Evolutionary conservation across 768 basidiomycete species (phyloP).

Genomic region (Imleria badia): DNA sequence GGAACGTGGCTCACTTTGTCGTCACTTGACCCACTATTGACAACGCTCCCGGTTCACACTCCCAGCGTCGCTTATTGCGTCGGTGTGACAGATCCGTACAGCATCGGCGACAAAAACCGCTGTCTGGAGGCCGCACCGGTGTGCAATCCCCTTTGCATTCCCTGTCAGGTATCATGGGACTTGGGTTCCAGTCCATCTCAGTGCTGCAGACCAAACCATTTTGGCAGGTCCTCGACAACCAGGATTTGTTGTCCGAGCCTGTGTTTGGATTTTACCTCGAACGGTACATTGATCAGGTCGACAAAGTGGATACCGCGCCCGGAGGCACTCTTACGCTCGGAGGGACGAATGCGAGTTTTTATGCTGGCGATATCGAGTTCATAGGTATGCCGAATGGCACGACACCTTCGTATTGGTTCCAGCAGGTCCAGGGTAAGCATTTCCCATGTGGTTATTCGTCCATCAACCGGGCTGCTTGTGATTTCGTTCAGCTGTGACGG

Average conservation of each 20-base stretch:
- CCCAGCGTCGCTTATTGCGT: too few species aligned
- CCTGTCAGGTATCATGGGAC: too few species aligned
- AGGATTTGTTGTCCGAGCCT: conserved; percentile 41
- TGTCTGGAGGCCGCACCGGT: too few species aligned
- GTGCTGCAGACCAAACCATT: conserved; percentile 36
- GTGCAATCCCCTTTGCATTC: too few species aligned
- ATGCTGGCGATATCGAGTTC: conserved; percentile 67
- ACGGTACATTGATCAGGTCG: conserved; percentile 40
- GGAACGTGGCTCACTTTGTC: too few species aligned
- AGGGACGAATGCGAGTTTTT: conserved; percentile 54
- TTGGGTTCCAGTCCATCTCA: too few species aligned
- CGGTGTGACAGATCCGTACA: too few species aligned
- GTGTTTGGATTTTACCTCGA: conserved; percentile 49
- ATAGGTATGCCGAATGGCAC: conserved; percentile 39
- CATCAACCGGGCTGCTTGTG: background rate
- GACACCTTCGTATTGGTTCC: conserved; percentile 54
- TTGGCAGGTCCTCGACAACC: conserved; percentile 54
- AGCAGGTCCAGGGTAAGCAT: conserved; percentile 48
- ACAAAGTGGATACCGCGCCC: conserved; percentile 35
- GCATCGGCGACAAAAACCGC: too few species aligned
- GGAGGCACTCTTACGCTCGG: conserved; percentile 75
- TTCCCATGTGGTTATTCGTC: too few species aligned
- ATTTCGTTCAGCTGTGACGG: conserved; percentile 47
- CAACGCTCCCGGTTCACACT: too few species aligned
- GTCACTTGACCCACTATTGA: too few species aligned